Base-by-base conservation (phyloP, 148 eudicot species). In the Diospyros kaki region DNA sequence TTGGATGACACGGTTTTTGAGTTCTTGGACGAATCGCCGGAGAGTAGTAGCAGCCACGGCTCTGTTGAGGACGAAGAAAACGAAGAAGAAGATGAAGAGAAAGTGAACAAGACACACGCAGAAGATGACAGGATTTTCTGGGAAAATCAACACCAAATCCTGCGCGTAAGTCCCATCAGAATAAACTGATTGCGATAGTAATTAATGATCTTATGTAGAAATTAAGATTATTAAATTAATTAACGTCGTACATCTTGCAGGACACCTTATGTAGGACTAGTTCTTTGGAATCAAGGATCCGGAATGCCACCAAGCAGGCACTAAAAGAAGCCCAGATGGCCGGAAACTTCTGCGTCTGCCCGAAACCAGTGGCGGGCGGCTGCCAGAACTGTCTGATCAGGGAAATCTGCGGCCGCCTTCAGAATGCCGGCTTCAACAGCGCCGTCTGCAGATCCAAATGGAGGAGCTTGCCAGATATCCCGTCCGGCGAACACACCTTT, bases 371-470 rank as follows among this genome's bases (percentile, higher is more conserved):
- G 38, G 59, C 78, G 3, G 86, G 56, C 4, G 80, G 79, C 55
- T 89, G 97, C 83, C 87, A 87, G 76, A 82, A 62, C 44, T 94
- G 98, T 69, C 81, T 90, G 13, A 88, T 88, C 84, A 79, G 75
- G 65, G 88, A 84, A 65, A 76, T 89, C 6, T 85, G 87, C 61
- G 65, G 78, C 15, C 85, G 89, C 45, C 86, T 95, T 13, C 83
- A 79, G 28, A 85, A 79, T 55, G 84, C 88, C 41, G 96, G 91
- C 15, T 89, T 77, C 64, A 78, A 90, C 55, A 72, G 86, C 52
- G 94, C 97, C 17, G 77, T 92, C 78, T 92, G 97, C 87, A 91
- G 83, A 75, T 83, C 99, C 10, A 92, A 95, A 69, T 95, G 99
- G 99, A 87, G 84, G 66, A 89, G 88, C 69, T 88, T 96, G 4